Evolutionary conservation across 352 stramenopile genomes (phyloP), one percentile per base, ranked within the genome.

Genomic region (Phytophthora uliginosa): DNA sequence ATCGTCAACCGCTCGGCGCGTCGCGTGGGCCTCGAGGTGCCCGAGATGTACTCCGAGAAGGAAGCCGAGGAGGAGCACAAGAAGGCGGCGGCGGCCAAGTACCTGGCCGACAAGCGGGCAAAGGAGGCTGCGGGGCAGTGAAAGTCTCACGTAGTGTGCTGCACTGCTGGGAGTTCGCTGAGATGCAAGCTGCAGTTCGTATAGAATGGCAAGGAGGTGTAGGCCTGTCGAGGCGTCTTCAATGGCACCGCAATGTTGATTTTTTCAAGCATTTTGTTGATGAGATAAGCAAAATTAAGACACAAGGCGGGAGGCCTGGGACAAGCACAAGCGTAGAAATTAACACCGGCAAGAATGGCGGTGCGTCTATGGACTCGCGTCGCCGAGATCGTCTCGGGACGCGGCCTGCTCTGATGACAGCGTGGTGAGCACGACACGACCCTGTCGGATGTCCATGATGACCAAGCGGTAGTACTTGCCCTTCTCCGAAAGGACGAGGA

Each of bases 401-500:
- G 66, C 69, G 47, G 53, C 73, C 36, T 90, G 79, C 36, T 92
- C 86, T 66, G 76, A 71, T 74, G 75, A 83, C 65, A 89, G 73
- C 61, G 76, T 78, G 33, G 76, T 90, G 61, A 95, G 77, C 61
- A 82, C 70, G 24, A 95, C 77, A 20, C 69, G 74, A 59, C 85
- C 86, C 45, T 88, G 85, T 63, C 89, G 89, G 18, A 95, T 76
- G 61, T 95, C 89, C 73, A 88, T 90, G 63, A 93, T 71, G 60
- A 94, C 77, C 56, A 95, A 74, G n/a, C 84, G 82, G 54, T 78
- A 80, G 79, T 91, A 92, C 73, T 91, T 91, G 65, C 89, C 89
- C 59, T 91, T 93, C 64, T 95, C 89, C 57, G 86, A 93, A 10
- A 95, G 79, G 45, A 95, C 83, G 58, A 92, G 88, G 10, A 94